Conservation (phyloP, 2,329 filamentous ascomycete species). For the Aureobasidium melanogenum region DNA sequence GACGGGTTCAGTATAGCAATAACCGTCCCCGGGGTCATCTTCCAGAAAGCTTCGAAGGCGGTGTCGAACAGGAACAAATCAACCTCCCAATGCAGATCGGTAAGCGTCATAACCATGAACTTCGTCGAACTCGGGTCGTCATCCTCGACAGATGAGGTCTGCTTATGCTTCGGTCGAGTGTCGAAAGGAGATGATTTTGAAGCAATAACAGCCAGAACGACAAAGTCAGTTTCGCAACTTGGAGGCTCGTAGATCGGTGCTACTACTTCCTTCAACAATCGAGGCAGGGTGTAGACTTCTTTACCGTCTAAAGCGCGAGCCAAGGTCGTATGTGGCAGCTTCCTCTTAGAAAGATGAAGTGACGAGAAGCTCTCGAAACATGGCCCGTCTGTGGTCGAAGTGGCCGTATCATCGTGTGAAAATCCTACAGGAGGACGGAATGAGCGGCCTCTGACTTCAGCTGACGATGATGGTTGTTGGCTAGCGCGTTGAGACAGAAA, state of each 20-base stretch:
- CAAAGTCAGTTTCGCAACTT: constrained; percentile 79
- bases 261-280: constrained; percentile 72
- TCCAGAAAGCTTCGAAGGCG: constrained; percentile 89
- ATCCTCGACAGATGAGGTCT: constrained; percentile 34
- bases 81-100: constrained; percentile 81
- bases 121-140: constrained; percentile 50
- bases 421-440: neutral
- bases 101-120: constrained; percentile 86
- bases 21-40: constrained; percentile 81
- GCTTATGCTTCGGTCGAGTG: constrained; percentile 40
- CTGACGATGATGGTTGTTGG: neutral
- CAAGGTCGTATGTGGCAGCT: constrained; percentile 72
- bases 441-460: neutral
- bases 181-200: constrained; percentile 75
- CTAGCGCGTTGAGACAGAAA: neutral
- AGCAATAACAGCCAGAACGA: constrained; percentile 80
- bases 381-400: constrained; percentile 27
- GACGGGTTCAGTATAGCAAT: constrained; percentile 85
- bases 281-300: constrained; percentile 67
- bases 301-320: constrained; percentile 71
- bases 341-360: constrained; percentile 72
- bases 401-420: neutral
- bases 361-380: constrained; percentile 81
- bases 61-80: constrained; percentile 88
- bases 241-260: constrained; percentile 70